phyloP scores from a whole-genome alignment of 352 stramenopile species.

The Globisporangium paddicum region DNA sequence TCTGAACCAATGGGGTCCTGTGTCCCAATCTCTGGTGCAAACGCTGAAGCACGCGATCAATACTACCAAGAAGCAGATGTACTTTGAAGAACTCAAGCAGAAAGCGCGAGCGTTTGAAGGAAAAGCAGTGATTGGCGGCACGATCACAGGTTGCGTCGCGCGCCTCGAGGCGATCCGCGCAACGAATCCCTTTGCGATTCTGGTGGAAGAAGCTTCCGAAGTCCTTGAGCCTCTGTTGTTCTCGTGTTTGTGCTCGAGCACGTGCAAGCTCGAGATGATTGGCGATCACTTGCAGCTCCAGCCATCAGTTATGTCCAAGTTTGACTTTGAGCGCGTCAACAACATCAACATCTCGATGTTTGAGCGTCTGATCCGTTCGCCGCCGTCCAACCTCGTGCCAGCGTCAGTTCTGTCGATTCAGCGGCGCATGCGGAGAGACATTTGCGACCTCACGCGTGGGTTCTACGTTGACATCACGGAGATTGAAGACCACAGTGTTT shows the following conservation, averaged over 20 bases:
- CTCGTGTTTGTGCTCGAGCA: conserved; percentile 76
- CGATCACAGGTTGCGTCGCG: conserved; percentile 84
- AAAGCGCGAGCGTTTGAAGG: conserved; percentile 80
- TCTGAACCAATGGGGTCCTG: conserved; percentile 23
- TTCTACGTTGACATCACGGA: conserved; percentile 77
- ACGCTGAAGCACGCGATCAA: conserved; percentile 11
- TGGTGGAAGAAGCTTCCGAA: conserved; percentile 86
- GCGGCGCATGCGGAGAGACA: conserved; percentile 83
- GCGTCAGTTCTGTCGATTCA: conserved; percentile 85
- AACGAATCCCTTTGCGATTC: conserved; percentile 81
- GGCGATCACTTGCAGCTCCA: conserved; percentile 86
- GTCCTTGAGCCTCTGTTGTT: conserved; percentile 87
- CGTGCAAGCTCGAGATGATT: conserved; percentile 87
- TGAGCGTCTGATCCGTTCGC: conserved; percentile 77
- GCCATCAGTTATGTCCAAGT: conserved; percentile 76
- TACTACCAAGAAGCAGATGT: conserved; percentile 36
- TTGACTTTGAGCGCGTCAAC: conserved; percentile 83
- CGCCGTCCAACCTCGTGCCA: conserved; percentile 50
- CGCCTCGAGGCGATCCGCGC: conserved; percentile 76
- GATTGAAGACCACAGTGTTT: conserved; percentile 78
- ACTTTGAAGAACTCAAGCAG: conserved; percentile 54
- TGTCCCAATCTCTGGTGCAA: not conserved
- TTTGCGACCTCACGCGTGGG: conserved; percentile 79
- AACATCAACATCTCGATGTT: conserved; percentile 90
- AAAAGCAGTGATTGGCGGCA: conserved; percentile 81